Conservation (phyloP, 2,329 filamentous ascomycete genomes). For the Exophiala dermatitidis region DNA sequence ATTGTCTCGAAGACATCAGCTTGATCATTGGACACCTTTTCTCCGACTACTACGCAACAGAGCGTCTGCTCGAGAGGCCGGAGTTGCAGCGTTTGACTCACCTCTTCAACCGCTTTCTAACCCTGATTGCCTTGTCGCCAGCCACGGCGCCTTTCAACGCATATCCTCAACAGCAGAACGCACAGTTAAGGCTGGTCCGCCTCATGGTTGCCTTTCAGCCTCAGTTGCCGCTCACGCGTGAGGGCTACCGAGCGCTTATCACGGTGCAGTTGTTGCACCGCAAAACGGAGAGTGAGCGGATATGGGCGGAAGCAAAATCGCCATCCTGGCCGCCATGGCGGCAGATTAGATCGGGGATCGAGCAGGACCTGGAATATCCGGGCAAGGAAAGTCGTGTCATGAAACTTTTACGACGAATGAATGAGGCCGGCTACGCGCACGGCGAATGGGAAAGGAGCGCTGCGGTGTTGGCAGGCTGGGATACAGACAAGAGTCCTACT, state of each 20-base stretch:
- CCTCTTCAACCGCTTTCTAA: slow-evolving; percentile 44
- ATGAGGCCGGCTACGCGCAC: slow-evolving; percentile 51
- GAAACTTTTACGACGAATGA: slow-evolving; percentile 50
- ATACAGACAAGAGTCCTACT: slow-evolving; percentile 55
- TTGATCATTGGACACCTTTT: slow-evolving; percentile 27
- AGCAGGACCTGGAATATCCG: slow-evolving; percentile 50
- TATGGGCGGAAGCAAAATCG: slow-evolving; percentile 54
- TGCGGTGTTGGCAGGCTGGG: slow-evolving; percentile 54
- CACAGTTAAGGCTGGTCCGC: slow-evolving; percentile 51
- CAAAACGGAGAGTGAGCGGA: slow-evolving; percentile 50
- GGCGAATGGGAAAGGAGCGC: slow-evolving; percentile 48
- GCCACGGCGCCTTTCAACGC: slow-evolving; percentile 45
- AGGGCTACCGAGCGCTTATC: slow-evolving; percentile 51
- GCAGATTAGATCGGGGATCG: slow-evolving; percentile 53
- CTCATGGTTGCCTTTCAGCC: slow-evolving; percentile 51
- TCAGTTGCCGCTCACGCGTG: slow-evolving; percentile 48
- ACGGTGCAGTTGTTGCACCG: slow-evolving; percentile 51
- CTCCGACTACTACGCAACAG: slow-evolving; percentile 6
- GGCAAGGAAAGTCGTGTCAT: slow-evolving; percentile 53
- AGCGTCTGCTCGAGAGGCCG: slow-evolving; percentile 1
- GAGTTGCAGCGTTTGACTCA: slow-evolving; percentile 12
- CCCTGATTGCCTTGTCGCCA: slow-evolving; percentile 44
- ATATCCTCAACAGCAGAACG: slow-evolving; percentile 46
- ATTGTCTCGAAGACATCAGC: slow-evolving; percentile 39
- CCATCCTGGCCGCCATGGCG: slow-evolving; percentile 61